Evolutionary conservation across 139 green algal species (phyloP).

Genomic region (Coccomyxa sp.): DNA sequence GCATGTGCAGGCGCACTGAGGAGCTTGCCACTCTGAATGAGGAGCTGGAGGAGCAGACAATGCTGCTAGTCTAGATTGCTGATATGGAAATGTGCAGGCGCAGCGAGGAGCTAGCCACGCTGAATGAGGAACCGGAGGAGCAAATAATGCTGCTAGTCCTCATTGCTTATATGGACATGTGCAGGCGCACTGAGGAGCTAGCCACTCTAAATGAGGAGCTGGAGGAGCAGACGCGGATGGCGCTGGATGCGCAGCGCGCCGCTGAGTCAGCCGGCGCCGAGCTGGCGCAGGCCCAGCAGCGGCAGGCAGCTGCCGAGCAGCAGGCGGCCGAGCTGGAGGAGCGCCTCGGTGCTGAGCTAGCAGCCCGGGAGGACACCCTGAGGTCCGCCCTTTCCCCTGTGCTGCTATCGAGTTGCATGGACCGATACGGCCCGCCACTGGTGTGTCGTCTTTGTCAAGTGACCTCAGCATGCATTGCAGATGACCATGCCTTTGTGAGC

Average conservation of each 20-base stretch:
- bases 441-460: no score
- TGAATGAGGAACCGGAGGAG: neutral
- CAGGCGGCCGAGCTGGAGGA: neutral
- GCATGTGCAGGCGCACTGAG: neutral
- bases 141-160: neutral
- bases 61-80: neutral
- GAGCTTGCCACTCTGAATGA: neutral
- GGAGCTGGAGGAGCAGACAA: neutral
- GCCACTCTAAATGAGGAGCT: conserved; percentile 22
- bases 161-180: no score
- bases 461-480: no score
- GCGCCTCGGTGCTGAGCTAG: conserved; percentile 1
- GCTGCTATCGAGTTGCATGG: no score
- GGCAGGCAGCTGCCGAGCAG: neutral
- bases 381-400: no score
- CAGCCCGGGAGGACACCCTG: no score
- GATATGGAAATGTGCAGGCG: neutral
- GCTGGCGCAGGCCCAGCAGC: neutral
- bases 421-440: no score
- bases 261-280: conserved; percentile 11
- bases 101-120: no score
- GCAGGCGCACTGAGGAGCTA: neutral
- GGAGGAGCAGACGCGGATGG: conserved; percentile 7
- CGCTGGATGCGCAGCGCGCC: conserved; percentile 11
- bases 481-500: no score